These are phyloP conservation scores for Auricularia cornea DNA, from an alignment of 768 basidiomycete species.

Conservation along the genomic window DNA sequence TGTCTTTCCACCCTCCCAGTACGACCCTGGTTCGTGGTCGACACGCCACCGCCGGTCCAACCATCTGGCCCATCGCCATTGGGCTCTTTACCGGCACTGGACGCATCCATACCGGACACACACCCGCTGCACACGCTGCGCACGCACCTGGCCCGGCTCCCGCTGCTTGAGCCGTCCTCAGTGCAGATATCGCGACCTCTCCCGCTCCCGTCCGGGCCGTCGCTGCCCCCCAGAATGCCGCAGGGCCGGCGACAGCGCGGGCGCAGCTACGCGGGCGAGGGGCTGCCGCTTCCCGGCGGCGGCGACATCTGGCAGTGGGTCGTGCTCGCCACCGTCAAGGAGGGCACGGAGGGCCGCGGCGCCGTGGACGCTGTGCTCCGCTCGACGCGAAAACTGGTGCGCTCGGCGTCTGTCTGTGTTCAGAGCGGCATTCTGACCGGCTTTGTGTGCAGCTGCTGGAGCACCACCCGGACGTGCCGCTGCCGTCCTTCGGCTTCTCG, in stretches of 20 bases:
- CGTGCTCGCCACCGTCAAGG: constrained; percentile 70
- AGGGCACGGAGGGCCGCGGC: constrained; percentile 73
- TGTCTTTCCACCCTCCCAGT: neutral
- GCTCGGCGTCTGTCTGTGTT: constrained; percentile 23
- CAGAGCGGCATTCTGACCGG: neutral
- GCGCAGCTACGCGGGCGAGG: constrained; percentile 58
- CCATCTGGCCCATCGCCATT: neutral
- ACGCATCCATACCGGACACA: neutral
- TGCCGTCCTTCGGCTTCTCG: neutral
- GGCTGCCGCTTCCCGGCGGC: constrained; percentile 38
- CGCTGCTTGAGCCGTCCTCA: constrained; percentile 55
- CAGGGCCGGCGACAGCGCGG: constrained; percentile 61
- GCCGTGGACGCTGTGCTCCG: constrained; percentile 69
- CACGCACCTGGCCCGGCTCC: constrained; percentile 16
- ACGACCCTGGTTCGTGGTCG: neutral
- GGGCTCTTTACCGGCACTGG: neutral
- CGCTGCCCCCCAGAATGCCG: constrained; percentile 46
- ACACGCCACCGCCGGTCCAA: neutral
- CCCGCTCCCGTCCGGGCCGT: constrained; percentile 45
- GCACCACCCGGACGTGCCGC: constrained; percentile 1
- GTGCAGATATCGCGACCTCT: constrained; percentile 49
- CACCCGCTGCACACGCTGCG: neutral
- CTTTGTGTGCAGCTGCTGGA: neutral
- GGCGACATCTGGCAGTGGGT: constrained; percentile 72
- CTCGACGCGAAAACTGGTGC: constrained; percentile 58